Evolutionary conservation across 1,284 basidiomycete genomes (phyloP).

Genomic region (Ustilago shanxiensis): DNA sequence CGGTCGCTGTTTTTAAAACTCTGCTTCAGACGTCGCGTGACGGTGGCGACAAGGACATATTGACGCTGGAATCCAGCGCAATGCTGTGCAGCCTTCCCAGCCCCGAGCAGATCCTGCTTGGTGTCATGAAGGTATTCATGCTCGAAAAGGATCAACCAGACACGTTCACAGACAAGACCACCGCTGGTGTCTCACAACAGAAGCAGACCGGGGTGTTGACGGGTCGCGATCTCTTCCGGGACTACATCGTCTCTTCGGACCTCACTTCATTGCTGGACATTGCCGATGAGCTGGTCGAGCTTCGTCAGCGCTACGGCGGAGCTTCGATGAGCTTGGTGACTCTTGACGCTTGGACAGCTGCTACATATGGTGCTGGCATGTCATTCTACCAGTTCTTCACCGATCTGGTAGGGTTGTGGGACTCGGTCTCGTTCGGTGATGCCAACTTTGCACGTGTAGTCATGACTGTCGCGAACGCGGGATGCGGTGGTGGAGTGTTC

Average conservation of each 20-base stretch:
- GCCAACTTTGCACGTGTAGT: slow-evolving; percentile 81
- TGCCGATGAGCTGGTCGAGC: slow-evolving; percentile 39
- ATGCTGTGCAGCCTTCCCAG: slow-evolving; percentile 36
- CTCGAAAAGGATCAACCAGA: slow-evolving; percentile 73
- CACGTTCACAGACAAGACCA: slow-evolving; percentile 29
- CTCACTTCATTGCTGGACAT: slow-evolving; percentile 73
- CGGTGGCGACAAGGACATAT: not conserved
- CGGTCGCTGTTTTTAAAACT: slow-evolving; percentile 69
- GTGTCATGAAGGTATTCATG: slow-evolving; percentile 94
- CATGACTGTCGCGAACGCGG: slow-evolving; percentile 75
- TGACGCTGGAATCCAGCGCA: slow-evolving; percentile 11
- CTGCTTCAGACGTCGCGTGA: slow-evolving; percentile 4
- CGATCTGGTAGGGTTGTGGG: slow-evolving; percentile 89
- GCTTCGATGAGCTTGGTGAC: slow-evolving; percentile 72
- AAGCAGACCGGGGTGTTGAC: slow-evolving; percentile 50
- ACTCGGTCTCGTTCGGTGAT: slow-evolving; percentile 89
- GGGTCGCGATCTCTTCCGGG: slow-evolving; percentile 78
- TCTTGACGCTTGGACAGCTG: slow-evolving; percentile 36
- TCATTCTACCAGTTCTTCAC: slow-evolving; percentile 93
- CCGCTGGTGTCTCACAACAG: slow-evolving; percentile 20
- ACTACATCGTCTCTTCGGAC: slow-evolving; percentile 75
- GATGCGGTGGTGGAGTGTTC: slow-evolving; percentile 15
- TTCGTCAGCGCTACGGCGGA: slow-evolving; percentile 11
- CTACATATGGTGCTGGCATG: slow-evolving; percentile 47
- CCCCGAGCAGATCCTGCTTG: slow-evolving; percentile 73